phyloP scores from a whole-genome alignment of 176 grass and related monocot genomes.

The Rhynchospora tenuis region DNA sequence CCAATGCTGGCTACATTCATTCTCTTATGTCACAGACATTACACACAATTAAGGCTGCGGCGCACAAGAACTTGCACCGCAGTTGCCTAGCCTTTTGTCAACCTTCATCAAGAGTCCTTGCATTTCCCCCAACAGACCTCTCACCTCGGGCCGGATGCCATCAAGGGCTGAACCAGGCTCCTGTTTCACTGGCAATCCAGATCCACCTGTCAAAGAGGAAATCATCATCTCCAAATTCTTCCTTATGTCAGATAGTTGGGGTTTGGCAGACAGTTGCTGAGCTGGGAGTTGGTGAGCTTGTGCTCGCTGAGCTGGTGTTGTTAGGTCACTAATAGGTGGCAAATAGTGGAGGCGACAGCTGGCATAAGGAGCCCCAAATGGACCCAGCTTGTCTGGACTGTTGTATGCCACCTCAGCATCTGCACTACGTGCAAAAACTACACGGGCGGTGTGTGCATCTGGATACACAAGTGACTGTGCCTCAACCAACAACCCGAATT shows the following conservation, averaged over 20 bases:
- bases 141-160: constrained; percentile 12
- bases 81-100: constrained; percentile 31
- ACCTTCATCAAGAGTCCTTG: constrained; percentile 66
- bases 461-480: constrained; percentile 31
- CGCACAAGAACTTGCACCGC: neutral
- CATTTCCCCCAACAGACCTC: constrained; percentile 61
- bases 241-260: constrained; percentile 56
- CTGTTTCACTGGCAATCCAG: neutral
- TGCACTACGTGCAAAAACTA: constrained; percentile 45
- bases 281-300: constrained; percentile 9
- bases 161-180: constrained; percentile 18
- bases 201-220: constrained; percentile 29
- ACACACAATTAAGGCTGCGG: neutral
- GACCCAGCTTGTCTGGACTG: constrained; percentile 32
- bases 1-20: neutral
- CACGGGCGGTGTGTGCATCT: constrained; percentile 27
- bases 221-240: constrained; percentile 94
- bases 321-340: constrained; percentile 24
- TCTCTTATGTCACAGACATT: neutral
- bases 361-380: constrained; percentile 50
- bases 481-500: constrained; percentile 52
- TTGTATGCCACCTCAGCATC: constrained; percentile 49
- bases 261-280: constrained; percentile 22
- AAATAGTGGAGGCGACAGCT: constrained; percentile 33
- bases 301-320: neutral